A percentile compares a stretch with the other conserved stretches of the same genome.
Evolutionary conservation across 169 alveolate genomes (phyloP).

Genomic region (Besnoitia besnoiti): DNA sequence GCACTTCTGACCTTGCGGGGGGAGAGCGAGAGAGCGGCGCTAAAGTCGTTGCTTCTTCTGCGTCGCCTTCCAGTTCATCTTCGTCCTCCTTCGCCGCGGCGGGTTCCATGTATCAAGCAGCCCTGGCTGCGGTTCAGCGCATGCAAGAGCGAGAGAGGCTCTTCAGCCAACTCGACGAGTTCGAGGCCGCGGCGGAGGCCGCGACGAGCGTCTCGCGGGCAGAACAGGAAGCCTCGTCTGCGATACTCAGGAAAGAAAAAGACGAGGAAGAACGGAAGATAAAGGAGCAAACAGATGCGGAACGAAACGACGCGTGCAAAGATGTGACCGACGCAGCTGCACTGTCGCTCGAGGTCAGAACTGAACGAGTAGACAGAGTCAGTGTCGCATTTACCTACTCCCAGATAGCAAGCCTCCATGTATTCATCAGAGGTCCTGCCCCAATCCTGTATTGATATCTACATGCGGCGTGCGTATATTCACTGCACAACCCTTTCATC

Average conservation of each 20-base stretch:
- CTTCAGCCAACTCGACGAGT: background rate
- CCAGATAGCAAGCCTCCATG: too few relatives aligned
- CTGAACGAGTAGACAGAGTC: too few relatives aligned
- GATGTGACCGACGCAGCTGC: slow-evolving; percentile 2
- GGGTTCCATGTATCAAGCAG: background rate
- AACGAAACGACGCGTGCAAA: background rate
- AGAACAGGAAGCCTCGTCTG: background rate
- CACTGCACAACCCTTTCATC: too few relatives aligned
- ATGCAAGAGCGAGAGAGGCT: background rate
- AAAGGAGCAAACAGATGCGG: background rate
- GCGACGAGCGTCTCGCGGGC: background rate
- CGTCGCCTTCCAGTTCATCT: background rate
- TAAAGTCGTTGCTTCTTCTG: too few relatives aligned
- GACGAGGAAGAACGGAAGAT: background rate
- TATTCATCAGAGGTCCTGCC: too few relatives aligned
- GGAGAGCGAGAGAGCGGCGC: too few relatives aligned
- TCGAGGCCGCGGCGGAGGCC: background rate
- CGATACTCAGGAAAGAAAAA: background rate
- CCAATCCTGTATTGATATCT: too few relatives aligned
- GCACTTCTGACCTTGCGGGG: too few relatives aligned
- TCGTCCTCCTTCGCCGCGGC: background rate
- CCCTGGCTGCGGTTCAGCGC: background rate
- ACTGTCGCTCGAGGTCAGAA: background rate
- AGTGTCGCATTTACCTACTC: too few relatives aligned
- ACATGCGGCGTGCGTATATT: too few relatives aligned